Evolutionary conservation across 2,329 filamentous ascomycete species (phyloP).

Genomic region (Chrysoporthe cubensis): DNA sequence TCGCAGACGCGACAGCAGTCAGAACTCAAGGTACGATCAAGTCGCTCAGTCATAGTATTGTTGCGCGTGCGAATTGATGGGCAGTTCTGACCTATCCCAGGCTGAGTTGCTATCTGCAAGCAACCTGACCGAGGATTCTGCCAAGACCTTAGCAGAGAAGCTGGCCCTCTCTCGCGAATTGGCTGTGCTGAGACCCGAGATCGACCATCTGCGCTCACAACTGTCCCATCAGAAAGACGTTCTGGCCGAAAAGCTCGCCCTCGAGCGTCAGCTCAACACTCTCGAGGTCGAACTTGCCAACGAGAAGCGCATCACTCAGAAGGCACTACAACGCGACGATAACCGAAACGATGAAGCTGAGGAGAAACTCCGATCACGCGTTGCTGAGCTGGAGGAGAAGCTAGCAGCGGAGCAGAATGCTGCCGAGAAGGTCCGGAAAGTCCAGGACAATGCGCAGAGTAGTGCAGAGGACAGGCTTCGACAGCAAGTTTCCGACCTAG

Average conservation of each 20-base stretch:
- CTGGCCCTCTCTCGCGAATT: conserved; percentile 57
- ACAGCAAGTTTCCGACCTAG: conserved; percentile 22
- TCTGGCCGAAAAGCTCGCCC: conserved; percentile 76
- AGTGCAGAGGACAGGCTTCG: conserved; percentile 23
- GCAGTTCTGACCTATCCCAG: conserved; percentile 46
- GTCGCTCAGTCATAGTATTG: not conserved
- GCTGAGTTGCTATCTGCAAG: conserved; percentile 73
- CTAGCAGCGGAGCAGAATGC: conserved; percentile 16
- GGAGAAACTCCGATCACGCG: conserved; percentile 44
- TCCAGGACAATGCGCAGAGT: conserved; percentile 36
- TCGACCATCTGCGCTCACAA: conserved; percentile 60
- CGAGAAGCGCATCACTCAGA: conserved; percentile 57
- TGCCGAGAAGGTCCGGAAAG: conserved; percentile 38
- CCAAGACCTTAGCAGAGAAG: conserved; percentile 67
- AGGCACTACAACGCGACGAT: conserved; percentile 34
- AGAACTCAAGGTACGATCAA: conserved; percentile 49
- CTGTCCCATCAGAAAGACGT: conserved; percentile 66
- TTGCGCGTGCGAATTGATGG: not conserved
- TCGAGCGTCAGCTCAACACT: conserved; percentile 77
- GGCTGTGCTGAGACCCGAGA: conserved; percentile 56
- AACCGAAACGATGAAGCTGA: conserved; percentile 43
- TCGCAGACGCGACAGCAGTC: conserved; percentile 53
- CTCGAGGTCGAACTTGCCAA: conserved; percentile 82
- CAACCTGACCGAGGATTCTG: conserved; percentile 68
- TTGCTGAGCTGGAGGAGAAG: conserved; percentile 41